Percentiles rank a stretch among this genome's conserved stretches.
Evolutionary conservation across 1,284 basidiomycete genomes (phyloP).

Genomic region (Sphaerobolus stellatus): DNA sequence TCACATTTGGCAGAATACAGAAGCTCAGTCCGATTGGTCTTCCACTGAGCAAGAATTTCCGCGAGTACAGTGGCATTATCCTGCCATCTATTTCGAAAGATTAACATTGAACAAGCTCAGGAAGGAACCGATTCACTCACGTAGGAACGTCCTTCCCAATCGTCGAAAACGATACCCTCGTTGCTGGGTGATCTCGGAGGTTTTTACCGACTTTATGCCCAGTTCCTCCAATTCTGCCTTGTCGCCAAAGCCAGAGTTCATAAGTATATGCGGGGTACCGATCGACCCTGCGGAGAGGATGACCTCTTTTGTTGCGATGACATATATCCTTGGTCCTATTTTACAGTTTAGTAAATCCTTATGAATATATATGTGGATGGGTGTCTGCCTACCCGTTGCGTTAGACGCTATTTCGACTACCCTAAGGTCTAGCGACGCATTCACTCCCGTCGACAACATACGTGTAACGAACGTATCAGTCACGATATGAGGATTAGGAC

Average conservation of each 20-base stretch:
- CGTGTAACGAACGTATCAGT: background rate
- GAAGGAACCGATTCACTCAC: too few species aligned
- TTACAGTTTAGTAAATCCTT: background rate
- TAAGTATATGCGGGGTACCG: background rate
- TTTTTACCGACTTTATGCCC: background rate
- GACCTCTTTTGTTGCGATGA: slow-evolving; percentile 16
- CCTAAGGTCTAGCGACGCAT: slow-evolving; percentile 2
- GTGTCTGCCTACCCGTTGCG: background rate
- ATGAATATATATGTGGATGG: too few species aligned
- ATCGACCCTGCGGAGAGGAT: background rate
- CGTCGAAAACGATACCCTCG: too few species aligned
- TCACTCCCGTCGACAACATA: background rate
- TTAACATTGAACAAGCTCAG: background rate
- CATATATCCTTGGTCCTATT: too few species aligned
- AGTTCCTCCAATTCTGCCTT: background rate
- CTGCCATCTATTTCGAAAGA: background rate
- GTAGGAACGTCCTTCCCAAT: too few species aligned
- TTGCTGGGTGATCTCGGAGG: background rate
- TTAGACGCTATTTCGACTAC: background rate
- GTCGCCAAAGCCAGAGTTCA: slow-evolving; percentile 2
- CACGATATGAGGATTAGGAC: too few species aligned
- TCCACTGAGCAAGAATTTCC: slow-evolving; percentile 21
- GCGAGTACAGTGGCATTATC: too few species aligned
- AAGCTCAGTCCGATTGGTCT: slow-evolving; percentile 19
- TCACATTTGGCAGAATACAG: too few species aligned